Evolutionary conservation across 2,329 filamentous ascomycete species (phyloP).

Genomic region (Pestalotiopsis sp.): DNA sequence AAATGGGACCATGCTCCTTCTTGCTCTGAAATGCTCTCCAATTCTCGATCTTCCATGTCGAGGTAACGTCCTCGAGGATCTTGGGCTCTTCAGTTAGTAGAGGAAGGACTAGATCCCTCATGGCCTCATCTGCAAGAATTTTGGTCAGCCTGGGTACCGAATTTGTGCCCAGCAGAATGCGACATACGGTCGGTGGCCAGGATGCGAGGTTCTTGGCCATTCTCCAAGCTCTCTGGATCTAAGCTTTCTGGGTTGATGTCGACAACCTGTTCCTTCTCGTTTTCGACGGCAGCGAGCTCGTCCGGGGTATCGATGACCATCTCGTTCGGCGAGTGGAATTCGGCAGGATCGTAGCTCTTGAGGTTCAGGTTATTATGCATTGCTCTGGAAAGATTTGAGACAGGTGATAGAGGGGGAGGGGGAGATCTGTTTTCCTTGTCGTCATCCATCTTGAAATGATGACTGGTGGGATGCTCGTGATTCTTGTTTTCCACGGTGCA

Average conservation of each 20-base stretch:
- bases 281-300: constrained; percentile 51
- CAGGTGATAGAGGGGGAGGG: background rate
- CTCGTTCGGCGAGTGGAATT: constrained; percentile 57
- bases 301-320: constrained; percentile 61
- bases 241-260: constrained; percentile 58
- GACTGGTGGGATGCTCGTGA: background rate
- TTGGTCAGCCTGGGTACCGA: constrained; percentile 26
- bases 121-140: constrained; percentile 69
- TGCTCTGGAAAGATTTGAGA: too few relatives aligned
- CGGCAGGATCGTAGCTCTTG: constrained; percentile 51
- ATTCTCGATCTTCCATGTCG: constrained; percentile 87
- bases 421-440: background rate
- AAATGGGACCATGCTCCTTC: constrained; percentile 86
- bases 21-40: constrained; percentile 74
- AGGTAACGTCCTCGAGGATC: constrained; percentile 72
- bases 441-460: background rate
- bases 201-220: constrained; percentile 50
- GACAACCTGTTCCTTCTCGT: constrained; percentile 55
- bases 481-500: background rate
- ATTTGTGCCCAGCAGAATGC: background rate
- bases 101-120: constrained; percentile 79
- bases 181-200: constrained; percentile 58
- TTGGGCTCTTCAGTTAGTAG: constrained; percentile 76
- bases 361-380: background rate
- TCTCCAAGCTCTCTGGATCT: constrained; percentile 44